Evolutionary conservation across 2,329 filamentous ascomycete genomes (phyloP), one percentile per base, ranked within the genome.

Genomic region (Berkeleyomyces rouxiae): DNA sequence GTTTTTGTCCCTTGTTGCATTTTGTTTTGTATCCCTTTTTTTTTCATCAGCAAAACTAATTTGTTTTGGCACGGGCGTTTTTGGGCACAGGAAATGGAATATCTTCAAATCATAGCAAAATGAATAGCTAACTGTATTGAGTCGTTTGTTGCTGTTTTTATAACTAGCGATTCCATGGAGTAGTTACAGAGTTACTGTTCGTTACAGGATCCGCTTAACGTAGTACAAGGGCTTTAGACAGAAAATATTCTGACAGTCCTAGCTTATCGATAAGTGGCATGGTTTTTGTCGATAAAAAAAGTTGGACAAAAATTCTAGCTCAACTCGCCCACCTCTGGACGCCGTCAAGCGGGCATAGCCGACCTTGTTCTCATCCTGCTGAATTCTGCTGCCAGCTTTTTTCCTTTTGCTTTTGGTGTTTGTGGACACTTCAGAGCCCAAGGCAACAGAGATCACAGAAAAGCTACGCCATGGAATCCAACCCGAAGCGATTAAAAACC

Each of bases 401-500:
- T 31, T 31, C 31, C 40, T 60, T n/a, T n/a, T 58, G 6, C 36
- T 59, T 46, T 59, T 59, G 1, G 7, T 46, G 4, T 23, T 23
- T 5, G 9, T 23, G 16, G 2, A 23, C 23, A 2, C 7, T 55
- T 16, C 11, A n/a, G 4, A n/a, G 43, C 13, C 16, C n/a, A 4
- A 4, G 43, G 7, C 11, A 46, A 46, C 11, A 2, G 3, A 5
- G 5, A 46, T 46, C 4, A 46, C 43, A 5, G 9, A 9, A 44
- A 23, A 39, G 39, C 2, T 10, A 58, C 10, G 58, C 59, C 4
- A 80, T 80, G 78, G 77, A 79, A 66, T 72, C 72, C 33, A 74
- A 69, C 63, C 73, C 75, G 23, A 80, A 80, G 68, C 72, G 78
- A 64, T 76, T 78, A 58, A 80, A 80, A 69, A 70, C 79, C 39